Percentiles rank a stretch among this genome's conserved stretches.
Evolutionary conservation across 805 yeast species (phyloP).

Genomic region (Zygosaccharomyces lentus): DNA sequence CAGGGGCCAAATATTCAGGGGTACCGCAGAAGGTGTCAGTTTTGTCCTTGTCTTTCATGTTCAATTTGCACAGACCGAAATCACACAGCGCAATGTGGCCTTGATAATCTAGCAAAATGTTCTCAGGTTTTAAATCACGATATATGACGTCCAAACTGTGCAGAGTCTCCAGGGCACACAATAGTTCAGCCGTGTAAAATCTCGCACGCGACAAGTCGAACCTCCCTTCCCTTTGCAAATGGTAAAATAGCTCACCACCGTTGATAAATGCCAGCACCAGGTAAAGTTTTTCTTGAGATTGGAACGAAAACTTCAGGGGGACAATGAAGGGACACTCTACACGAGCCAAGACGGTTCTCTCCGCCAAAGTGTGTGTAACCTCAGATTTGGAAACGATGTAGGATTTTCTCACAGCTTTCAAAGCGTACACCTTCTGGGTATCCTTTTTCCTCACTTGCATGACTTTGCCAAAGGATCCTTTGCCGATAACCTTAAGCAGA

Average conservation of each 20-base stretch:
- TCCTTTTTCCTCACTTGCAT: slow-evolving; percentile 98
- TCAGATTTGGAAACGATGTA: slow-evolving; percentile 92
- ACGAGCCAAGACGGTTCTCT: slow-evolving; percentile 88
- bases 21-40: slow-evolving; percentile 96
- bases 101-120: slow-evolving; percentile 87
- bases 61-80: slow-evolving; percentile 92
- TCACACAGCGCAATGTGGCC: slow-evolving; percentile 98
- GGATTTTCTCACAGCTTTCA: slow-evolving; percentile 89
- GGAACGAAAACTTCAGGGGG: slow-evolving; percentile 93
- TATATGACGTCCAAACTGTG: slow-evolving; percentile 91
- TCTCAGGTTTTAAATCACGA: slow-evolving; percentile 94
- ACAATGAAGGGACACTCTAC: slow-evolving; percentile 94
- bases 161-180: slow-evolving; percentile 87
- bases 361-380: slow-evolving; percentile 94
- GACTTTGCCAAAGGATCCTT: slow-evolving; percentile 97
- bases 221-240: slow-evolving; percentile 83
- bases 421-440: slow-evolving; percentile 89
- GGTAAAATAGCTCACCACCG: slow-evolving; percentile 96
- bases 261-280: slow-evolving; percentile 88
- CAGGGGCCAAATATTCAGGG: slow-evolving; percentile 96
- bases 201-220: slow-evolving; percentile 86
- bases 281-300: slow-evolving; percentile 91
- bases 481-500: slow-evolving; percentile 89
- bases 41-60: slow-evolving; percentile 86
- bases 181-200: slow-evolving; percentile 89